phyloP scores from a whole-genome alignment of 2,329 filamentous ascomycete genomes.

The Sclerotiophoma versabilis region DNA sequence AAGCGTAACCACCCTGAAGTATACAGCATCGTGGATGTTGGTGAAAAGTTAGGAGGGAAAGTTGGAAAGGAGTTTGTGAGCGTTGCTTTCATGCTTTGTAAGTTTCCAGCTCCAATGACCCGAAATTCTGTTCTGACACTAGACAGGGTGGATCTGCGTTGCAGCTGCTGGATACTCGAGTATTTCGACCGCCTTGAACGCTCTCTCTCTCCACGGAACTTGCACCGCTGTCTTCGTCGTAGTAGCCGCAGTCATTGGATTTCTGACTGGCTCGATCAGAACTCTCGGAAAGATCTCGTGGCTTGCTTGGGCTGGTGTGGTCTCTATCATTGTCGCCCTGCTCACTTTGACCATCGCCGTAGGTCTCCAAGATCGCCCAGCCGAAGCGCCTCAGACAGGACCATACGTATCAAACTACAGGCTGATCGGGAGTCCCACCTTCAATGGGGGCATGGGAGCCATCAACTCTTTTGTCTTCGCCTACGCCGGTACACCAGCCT shows the following conservation, averaged over 20 bases:
- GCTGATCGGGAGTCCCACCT: slow-evolving; percentile 61
- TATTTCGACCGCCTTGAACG: slow-evolving; percentile 65
- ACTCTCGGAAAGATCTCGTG: slow-evolving; percentile 68
- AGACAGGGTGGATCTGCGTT: slow-evolving; percentile 19
- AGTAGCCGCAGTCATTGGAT: slow-evolving; percentile 55
- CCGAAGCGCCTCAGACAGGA: slow-evolving; percentile 19
- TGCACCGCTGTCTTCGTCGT: slow-evolving; percentile 65
- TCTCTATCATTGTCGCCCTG: not conserved
- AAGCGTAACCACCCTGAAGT: slow-evolving; percentile 62
- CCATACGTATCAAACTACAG: slow-evolving; percentile 54
- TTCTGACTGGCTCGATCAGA: slow-evolving; percentile 60
- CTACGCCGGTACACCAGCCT: slow-evolving; percentile 63
- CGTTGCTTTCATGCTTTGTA: slow-evolving; percentile 41
- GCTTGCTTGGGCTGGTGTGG: slow-evolving; percentile 32
- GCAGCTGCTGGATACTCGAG: slow-evolving; percentile 64
- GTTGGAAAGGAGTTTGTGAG: slow-evolving; percentile 57
- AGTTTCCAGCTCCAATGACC: not conserved
- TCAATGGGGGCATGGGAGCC: slow-evolving; percentile 63
- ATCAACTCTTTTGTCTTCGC: slow-evolving; percentile 66
- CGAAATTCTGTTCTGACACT: not conserved
- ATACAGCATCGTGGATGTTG: slow-evolving; percentile 64
- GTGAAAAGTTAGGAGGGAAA: slow-evolving; percentile 59
- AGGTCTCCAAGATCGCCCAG: slow-evolving; percentile 23
- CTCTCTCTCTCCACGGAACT: slow-evolving; percentile 63
- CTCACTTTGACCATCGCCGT: slow-evolving; percentile 21